Evolutionary conservation across 441 rosid genomes (phyloP), one percentile per base, ranked within the genome.

Genomic region (Gossypium davidsonii): DNA sequence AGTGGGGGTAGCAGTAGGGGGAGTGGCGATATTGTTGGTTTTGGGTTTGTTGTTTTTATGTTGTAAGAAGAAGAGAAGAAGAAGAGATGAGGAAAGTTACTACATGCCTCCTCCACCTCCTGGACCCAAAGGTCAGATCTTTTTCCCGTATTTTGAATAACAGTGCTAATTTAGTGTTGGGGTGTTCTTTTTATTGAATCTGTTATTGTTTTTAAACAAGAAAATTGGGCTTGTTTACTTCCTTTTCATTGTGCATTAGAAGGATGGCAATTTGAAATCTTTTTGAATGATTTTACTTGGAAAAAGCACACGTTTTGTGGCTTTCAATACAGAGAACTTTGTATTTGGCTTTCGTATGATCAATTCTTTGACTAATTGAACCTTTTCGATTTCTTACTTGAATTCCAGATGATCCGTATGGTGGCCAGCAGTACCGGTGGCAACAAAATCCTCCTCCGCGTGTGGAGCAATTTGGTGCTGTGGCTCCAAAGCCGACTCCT

Each of bases 1-100:
- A 3, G 96, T 88, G 49, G 98, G 93, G 25, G 77, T 90, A 49
- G 97, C 89, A 10, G 69, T 92, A 37, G 98, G 91, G 15, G 98
- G 96, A 66, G 84, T 89, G 71, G 89, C 67, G 15, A 4, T 88
- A 57, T 76, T 94, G 75, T 52, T 83, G 34, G 78, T 85, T 25
- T 21, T 84, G 69, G 82, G 82, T 77, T 15, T 90, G 75, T 25
- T 91, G 46, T 87, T 83, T 84, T 74, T 86, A 58, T 87, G 87
- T 44, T 79, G 78, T 65, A 88, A 80, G 85, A 94, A 78, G 84
- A 86, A 83, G 81, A 75, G 79, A 53, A 87, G 86, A 71, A 75
- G 87, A 74, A 83, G 85, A 21, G 83, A 86, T 55, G 90, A 83
- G 58, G 88, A 83, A 71, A 84, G 72, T 44, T 83, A 87, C 74